These are phyloP conservation scores for Sporothrix globosa DNA, from an alignment of 2,329 filamentous ascomycete species.

Conservation along the genomic window DNA sequence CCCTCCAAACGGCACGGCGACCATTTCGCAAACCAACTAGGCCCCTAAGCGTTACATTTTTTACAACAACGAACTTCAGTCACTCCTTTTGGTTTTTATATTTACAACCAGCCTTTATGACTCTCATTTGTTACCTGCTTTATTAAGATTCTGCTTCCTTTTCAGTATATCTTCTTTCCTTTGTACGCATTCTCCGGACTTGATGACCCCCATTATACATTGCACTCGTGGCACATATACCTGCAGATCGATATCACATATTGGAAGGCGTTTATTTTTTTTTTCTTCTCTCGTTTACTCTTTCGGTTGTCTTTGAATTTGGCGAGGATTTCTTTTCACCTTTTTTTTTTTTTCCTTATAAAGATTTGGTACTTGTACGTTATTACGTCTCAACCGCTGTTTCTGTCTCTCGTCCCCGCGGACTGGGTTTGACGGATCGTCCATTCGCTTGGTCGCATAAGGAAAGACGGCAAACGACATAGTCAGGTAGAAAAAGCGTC, in stretches of 20 bases:
- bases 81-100: conserved; percentile 29
- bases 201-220: conserved; percentile 26
- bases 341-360: background rate
- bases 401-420: conserved; percentile 6
- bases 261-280: conserved; percentile 20
- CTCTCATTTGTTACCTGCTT: conserved; percentile 32
- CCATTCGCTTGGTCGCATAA: conserved; percentile 15
- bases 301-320: background rate
- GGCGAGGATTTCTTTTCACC: background rate
- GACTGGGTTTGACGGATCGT: conserved; percentile 6
- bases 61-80: conserved; percentile 28
- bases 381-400: background rate
- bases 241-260: conserved; percentile 25
- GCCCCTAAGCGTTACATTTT: background rate
- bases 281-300: background rate
- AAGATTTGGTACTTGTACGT: conserved; percentile 14
- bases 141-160: conserved; percentile 8
- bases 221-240: conserved; percentile 25
- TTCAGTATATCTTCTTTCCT: background rate
- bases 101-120: conserved; percentile 26
- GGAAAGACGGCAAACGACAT: background rate
- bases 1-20: conserved; percentile 47
- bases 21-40: conserved; percentile 13
- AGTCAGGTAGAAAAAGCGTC: conserved; percentile 23
- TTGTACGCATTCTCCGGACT: conserved; percentile 22